A percentile compares a stretch with the other conserved stretches of the same genome.
phyloP scores from a whole-genome alignment of 352 stramenopile species.

The Phytophthora rubi region DNA sequence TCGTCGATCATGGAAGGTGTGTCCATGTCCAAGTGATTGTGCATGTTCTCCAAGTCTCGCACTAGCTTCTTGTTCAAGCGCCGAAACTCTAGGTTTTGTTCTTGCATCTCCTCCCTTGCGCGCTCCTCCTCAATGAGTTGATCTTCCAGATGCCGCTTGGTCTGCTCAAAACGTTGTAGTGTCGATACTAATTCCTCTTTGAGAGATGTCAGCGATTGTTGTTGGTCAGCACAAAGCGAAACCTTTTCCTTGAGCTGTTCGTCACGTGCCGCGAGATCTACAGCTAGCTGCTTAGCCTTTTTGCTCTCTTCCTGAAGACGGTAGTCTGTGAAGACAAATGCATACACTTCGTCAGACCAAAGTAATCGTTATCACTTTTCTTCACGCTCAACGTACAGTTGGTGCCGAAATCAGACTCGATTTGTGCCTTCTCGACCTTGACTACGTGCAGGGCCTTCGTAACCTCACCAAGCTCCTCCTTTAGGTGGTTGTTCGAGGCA shows the following conservation, averaged over 20 bases:
- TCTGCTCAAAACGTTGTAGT: slow-evolving; percentile 68
- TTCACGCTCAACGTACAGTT: slow-evolving; percentile 47
- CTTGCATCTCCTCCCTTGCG: slow-evolving; percentile 69
- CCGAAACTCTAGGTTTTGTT: slow-evolving; percentile 77
- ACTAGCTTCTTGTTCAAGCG: slow-evolving; percentile 75
- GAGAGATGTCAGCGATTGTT: slow-evolving; percentile 60
- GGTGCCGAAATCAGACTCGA: slow-evolving; percentile 74
- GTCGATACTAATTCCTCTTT: slow-evolving; percentile 70
- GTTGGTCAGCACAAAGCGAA: slow-evolving; percentile 56
- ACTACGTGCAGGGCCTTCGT: slow-evolving; percentile 67
- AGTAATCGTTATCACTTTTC: background rate
- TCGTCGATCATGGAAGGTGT: slow-evolving; percentile 16
- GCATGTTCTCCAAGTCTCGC: slow-evolving; percentile 60
- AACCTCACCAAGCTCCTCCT: slow-evolving; percentile 73
- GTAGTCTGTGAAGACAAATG: slow-evolving; percentile 36
- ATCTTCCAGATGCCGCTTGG: slow-evolving; percentile 80
- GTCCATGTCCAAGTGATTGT: slow-evolving; percentile 37
- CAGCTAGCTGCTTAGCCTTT: slow-evolving; percentile 49
- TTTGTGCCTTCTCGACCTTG: slow-evolving; percentile 74
- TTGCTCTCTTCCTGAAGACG: slow-evolving; percentile 77
- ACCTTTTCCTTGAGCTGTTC: slow-evolving; percentile 55
- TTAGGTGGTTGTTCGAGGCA: slow-evolving; percentile 77
- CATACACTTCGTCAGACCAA: slow-evolving; percentile 10
- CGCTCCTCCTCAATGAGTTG: slow-evolving; percentile 80
- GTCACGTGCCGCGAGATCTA: slow-evolving; percentile 52